Conservation (phyloP, 2,329 filamentous ascomycete species). For the Aspergillus novoparasiticus region DNA sequence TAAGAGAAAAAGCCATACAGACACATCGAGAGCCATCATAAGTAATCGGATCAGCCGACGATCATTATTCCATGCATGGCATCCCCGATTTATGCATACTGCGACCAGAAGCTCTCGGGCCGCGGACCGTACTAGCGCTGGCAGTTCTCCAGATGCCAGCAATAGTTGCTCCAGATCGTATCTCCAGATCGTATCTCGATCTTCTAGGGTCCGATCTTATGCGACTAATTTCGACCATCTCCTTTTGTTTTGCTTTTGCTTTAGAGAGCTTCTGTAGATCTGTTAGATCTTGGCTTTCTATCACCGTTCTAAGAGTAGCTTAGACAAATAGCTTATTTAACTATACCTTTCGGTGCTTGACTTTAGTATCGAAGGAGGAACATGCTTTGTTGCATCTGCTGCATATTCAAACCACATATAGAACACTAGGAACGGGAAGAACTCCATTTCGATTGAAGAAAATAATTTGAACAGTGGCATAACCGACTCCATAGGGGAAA, state of each 20-base stretch:
- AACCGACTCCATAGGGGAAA: rapidly evolving
- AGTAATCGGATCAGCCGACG: neutral
- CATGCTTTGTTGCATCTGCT: neutral
- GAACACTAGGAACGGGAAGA: neutral
- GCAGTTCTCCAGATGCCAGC: neutral
- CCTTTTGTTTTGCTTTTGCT: neutral
- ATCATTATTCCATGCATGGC: neutral
- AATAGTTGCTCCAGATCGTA: too few species aligned
- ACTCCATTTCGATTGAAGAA: neutral
- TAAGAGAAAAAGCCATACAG: neutral
- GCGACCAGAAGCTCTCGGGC: neutral
- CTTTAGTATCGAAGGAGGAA: neutral
- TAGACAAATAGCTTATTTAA: too few species aligned
- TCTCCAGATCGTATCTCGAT: too few species aligned
- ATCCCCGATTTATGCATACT: neutral
- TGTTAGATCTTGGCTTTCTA: neutral
- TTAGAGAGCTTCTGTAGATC: neutral
- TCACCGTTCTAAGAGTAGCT: neutral
- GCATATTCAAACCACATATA: neutral
- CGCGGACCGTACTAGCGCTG: neutral
- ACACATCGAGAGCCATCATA: neutral
- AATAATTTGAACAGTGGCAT: neutral
- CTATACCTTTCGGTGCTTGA: neutral
- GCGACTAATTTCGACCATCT: neutral
- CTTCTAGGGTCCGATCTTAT: neutral